These are phyloP conservation scores for Calocera cornea DNA, from an alignment of 768 basidiomycete genomes.

Conservation along the genomic window DNA sequence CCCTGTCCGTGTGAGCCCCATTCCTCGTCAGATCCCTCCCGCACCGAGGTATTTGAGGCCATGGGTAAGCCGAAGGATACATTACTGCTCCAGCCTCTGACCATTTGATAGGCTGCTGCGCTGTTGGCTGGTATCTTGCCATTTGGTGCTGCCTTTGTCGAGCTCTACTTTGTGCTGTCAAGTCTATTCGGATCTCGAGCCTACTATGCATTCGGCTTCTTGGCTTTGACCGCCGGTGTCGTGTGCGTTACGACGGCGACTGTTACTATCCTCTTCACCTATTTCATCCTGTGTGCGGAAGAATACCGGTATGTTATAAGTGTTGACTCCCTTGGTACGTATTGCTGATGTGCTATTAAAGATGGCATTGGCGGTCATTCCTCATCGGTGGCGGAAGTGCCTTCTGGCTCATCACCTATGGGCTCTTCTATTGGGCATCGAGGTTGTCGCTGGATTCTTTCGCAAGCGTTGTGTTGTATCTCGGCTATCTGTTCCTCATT, in stretches of 20 bases:
- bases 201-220: conserved; percentile 93
- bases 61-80: conserved; percentile 40
- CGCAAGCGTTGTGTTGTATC: conserved; percentile 67
- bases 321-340: conserved; percentile 4
- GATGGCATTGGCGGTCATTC: conserved; percentile 97
- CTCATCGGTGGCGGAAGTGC: conserved; percentile 82
- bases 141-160: conserved; percentile 90
- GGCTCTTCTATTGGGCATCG: conserved; percentile 76
- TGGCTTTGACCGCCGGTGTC: conserved; percentile 72
- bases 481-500: conserved; percentile 80
- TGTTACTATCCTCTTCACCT: conserved; percentile 74
- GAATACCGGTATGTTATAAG: conserved; percentile 56
- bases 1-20: conserved; percentile 81
- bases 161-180: conserved; percentile 83
- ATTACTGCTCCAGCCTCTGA: conserved; percentile 6
- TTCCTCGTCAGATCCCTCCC: conserved; percentile 92
- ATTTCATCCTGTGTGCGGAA: conserved; percentile 86
- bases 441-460: conserved; percentile 75
- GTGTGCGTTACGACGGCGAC: conserved; percentile 82
- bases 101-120: conserved; percentile 41
- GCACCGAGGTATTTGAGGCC: conserved; percentile 69
- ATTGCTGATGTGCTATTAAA: conserved; percentile 18
- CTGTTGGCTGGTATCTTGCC: conserved; percentile 84
- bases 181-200: conserved; percentile 82
- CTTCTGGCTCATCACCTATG: conserved; percentile 82